Evolutionary conservation across 495 filamentous ascomycete species (phyloP).

Genomic region (Trichoderma erinaceum): DNA sequence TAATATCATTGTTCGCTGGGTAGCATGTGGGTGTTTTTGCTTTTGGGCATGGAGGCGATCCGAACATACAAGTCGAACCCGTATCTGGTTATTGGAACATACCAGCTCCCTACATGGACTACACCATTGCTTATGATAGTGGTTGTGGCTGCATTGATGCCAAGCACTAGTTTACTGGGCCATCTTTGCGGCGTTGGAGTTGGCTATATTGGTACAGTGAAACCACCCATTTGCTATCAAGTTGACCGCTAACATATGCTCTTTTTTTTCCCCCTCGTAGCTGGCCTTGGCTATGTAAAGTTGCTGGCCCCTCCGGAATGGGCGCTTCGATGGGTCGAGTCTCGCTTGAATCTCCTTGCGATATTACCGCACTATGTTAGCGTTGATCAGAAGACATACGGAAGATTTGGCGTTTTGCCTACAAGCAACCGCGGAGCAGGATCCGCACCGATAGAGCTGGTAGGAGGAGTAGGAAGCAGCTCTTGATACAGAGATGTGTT

Average conservation of each 20-base stretch:
- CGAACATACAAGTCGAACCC: constrained; percentile 69
- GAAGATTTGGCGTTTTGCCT: constrained; percentile 84
- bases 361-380: constrained; percentile 83
- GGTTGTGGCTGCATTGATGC: constrained; percentile 64
- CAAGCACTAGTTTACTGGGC: constrained; percentile 75
- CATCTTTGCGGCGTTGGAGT: constrained; percentile 75
- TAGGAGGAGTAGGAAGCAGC: constrained; percentile 7
- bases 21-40: constrained; percentile 86
- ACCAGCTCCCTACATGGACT: constrained; percentile 85
- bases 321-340: constrained; percentile 74
- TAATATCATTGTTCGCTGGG: not conserved
- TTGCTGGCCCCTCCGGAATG: constrained; percentile 78
- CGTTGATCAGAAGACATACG: constrained; percentile 93
- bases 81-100: constrained; percentile 63
- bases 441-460: constrained; percentile 3
- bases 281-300: constrained; percentile 77
- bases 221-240: not conserved
- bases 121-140: constrained; percentile 72
- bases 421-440: constrained; percentile 41
- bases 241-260: constrained; percentile 17
- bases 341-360: constrained; percentile 73
- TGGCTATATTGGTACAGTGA: constrained; percentile 73
- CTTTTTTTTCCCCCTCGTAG: constrained; percentile 41
- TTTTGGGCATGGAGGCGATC: constrained; percentile 77
- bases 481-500: not conserved